phyloP scores from a whole-genome alignment of 1,284 basidiomycete genomes.

The Rhodotorula sp. region DNA sequence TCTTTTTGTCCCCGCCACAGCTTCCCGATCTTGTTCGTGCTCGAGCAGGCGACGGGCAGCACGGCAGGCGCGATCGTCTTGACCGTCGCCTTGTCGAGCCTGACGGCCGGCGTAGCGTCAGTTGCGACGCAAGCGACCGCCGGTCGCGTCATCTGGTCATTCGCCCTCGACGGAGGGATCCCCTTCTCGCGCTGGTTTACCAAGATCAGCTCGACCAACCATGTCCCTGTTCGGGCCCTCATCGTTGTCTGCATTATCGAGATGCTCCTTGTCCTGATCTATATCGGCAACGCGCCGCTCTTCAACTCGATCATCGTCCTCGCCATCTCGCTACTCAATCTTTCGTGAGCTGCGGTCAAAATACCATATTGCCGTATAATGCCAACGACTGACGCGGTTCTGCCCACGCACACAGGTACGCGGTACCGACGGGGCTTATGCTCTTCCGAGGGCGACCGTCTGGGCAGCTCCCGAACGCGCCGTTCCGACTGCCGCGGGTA shows the following conservation, averaged over 20 bases:
- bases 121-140: background rate
- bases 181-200: conserved; percentile 4
- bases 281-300: conserved; percentile 8
- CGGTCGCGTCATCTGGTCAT: conserved; percentile 2
- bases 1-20: background rate
- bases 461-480: background rate
- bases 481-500: conserved; percentile 6
- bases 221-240: conserved; percentile 9
- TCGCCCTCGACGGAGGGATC: conserved; percentile 14
- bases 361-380: no score
- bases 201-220: background rate
- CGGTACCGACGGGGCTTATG: conserved; percentile 14
- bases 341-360: background rate
- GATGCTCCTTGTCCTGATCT: conserved; percentile 8
- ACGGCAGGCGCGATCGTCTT: conserved; percentile 2
- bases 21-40: conserved; percentile 6
- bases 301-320: conserved; percentile 10
- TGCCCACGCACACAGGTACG: background rate
- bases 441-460: conserved; percentile 14
- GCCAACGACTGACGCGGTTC: no score
- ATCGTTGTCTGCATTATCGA: background rate
- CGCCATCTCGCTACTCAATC: conserved; percentile 11
- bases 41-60: background rate
- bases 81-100: background rate
- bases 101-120: background rate